These are phyloP conservation scores for Sarcomyxa edulis DNA, from an alignment of 768 basidiomycete genomes.

Conservation along the genomic window DNA sequence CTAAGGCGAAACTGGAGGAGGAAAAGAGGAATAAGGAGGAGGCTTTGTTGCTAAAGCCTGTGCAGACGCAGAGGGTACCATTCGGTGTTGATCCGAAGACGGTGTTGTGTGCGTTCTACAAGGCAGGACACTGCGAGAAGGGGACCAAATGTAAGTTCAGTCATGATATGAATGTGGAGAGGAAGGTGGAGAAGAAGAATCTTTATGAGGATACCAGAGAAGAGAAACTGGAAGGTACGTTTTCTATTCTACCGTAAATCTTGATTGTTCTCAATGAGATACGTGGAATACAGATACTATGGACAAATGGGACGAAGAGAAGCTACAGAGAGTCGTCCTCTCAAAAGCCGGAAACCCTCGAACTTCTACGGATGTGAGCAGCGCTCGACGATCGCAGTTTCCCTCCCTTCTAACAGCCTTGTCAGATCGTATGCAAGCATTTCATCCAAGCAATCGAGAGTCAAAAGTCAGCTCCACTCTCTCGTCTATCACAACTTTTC, in stretches of 20 bases:
- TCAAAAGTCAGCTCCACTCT: conserved; percentile 51
- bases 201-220: conserved; percentile 86
- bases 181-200: conserved; percentile 95
- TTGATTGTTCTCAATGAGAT: not conserved
- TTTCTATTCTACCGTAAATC: conserved; percentile 1
- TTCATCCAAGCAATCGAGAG: conserved; percentile 96
- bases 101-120: conserved; percentile 86
- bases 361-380: conserved; percentile 86
- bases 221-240: conserved; percentile 69
- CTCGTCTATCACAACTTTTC: not conserved
- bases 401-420: conserved; percentile 1
- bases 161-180: conserved; percentile 82
- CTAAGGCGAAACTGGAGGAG: conserved; percentile 71
- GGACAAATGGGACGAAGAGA: conserved; percentile 97
- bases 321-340: conserved; percentile 80
- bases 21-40: conserved; percentile 85
- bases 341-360: conserved; percentile 88
- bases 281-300: conserved; percentile 88
- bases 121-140: conserved; percentile 91
- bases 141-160: conserved; percentile 96
- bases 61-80: conserved; percentile 80
- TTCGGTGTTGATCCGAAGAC: conserved; percentile 98
- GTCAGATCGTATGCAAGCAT: conserved; percentile 93
- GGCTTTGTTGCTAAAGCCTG: conserved; percentile 75
- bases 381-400: no score